phyloP scores from a whole-genome alignment of 2,329 filamentous ascomycete species.

The Pestalotiopsis sp. region DNA sequence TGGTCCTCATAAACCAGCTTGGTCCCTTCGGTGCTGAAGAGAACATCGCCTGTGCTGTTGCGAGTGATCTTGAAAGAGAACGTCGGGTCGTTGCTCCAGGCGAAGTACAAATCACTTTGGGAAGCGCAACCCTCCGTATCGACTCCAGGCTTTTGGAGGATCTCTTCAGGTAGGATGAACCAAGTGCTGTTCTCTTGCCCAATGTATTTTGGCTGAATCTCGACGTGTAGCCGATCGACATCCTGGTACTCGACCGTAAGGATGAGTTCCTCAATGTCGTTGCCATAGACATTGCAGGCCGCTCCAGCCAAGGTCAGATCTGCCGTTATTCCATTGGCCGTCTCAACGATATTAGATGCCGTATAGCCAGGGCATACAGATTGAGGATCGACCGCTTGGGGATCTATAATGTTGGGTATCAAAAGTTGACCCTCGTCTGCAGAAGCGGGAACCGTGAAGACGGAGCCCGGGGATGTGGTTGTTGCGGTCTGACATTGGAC shows the following conservation, averaged over 20 bases:
- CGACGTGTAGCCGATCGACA: conserved; percentile 65
- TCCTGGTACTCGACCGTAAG: conserved; percentile 70
- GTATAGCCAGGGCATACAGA: conserved; percentile 68
- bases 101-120: conserved; percentile 54
- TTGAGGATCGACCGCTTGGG: conserved; percentile 63
- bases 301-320: conserved; percentile 68
- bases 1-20: conserved; percentile 74
- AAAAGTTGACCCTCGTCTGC: conserved; percentile 45
- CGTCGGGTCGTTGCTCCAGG: conserved; percentile 54
- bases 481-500: conserved; percentile 8
- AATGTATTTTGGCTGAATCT: conserved; percentile 67
- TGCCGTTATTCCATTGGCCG: conserved; percentile 61
- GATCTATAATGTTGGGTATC: conserved; percentile 65
- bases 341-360: conserved; percentile 59
- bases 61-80: conserved; percentile 69
- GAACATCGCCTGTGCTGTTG: conserved; percentile 59
- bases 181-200: conserved; percentile 62
- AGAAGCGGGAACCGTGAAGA: conserved; percentile 47
- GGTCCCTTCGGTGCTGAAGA: conserved; percentile 67
- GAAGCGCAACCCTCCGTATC: conserved; percentile 42
- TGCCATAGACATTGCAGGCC: conserved; percentile 77
- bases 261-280: conserved; percentile 66
- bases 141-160: conserved; percentile 57
- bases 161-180: conserved; percentile 64
- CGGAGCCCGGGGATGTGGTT: background rate